These are phyloP conservation scores for Fusarium marasasianum DNA, from an alignment of 2,329 filamentous ascomycete genomes.

Conservation along the genomic window DNA sequence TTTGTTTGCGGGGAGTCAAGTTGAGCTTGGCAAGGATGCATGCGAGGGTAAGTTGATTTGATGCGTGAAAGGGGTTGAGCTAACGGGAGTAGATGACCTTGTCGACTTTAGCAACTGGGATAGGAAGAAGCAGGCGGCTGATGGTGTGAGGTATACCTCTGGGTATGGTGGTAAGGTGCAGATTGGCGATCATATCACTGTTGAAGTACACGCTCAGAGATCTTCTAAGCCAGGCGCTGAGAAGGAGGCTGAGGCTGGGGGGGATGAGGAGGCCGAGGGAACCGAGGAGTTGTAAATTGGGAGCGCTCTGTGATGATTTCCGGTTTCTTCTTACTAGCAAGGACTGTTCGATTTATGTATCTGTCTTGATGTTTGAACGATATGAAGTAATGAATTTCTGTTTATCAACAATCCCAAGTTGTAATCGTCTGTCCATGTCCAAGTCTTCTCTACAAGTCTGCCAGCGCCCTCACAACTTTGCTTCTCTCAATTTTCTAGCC, in stretches of 20 bases:
- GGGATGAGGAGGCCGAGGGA: neutral
- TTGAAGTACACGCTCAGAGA: slow-evolving; percentile 8
- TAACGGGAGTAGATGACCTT: slow-evolving; percentile 5
- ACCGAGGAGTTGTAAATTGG: neutral
- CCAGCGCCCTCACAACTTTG: neutral
- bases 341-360: accelerated
- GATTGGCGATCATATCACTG: neutral
- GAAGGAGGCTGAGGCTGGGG: neutral
- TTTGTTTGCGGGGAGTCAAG: slow-evolving; percentile 18
- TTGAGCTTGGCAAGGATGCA: slow-evolving; percentile 10
- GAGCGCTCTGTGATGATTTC: accelerated
- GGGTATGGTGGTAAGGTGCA: neutral
- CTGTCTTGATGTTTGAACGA: neutral
- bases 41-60: slow-evolving; percentile 4
- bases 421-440: too few relatives aligned
- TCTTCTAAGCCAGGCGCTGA: neutral
- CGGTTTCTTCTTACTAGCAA: accelerated
- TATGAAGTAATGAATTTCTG: neutral
- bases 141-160: neutral
- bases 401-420: too few relatives aligned
- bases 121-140: neutral
- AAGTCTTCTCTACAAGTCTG: too few relatives aligned
- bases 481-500: neutral
- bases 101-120: slow-evolving; percentile 14
- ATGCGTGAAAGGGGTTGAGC: accelerated